Evolutionary conservation across 345 rosid genomes (phyloP).

Genomic region (Luvunga scandens): DNA sequence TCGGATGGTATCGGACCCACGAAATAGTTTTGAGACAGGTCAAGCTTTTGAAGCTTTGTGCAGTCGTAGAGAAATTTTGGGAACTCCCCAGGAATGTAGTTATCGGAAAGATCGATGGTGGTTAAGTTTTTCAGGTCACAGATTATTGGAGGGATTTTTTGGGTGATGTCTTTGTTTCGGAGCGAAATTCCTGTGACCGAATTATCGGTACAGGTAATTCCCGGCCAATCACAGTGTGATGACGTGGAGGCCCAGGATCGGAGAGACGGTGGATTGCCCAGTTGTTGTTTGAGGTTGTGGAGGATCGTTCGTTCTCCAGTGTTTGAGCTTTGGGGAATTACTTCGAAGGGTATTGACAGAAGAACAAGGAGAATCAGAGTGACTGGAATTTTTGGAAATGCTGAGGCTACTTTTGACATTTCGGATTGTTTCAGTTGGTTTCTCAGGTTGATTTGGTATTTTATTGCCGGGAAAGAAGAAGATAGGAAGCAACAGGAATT

Average conservation of each 20-base stretch:
- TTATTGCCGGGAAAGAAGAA: neutral
- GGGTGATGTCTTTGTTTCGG: constrained; percentile 29
- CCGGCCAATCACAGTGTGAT: constrained; percentile 66
- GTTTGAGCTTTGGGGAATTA: constrained; percentile 39
- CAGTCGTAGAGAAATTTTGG: constrained; percentile 63
- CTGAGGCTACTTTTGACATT: constrained; percentile 39
- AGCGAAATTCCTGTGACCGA: constrained; percentile 49
- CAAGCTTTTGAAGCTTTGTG: constrained; percentile 46
- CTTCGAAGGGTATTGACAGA: constrained; percentile 32
- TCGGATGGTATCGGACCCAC: constrained; percentile 68
- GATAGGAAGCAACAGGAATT: neutral
- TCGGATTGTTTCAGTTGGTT: neutral
- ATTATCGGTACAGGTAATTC: constrained; percentile 41
- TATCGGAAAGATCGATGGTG: constrained; percentile 36
- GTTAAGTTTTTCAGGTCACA: constrained; percentile 66
- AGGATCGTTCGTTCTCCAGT: constrained; percentile 46
- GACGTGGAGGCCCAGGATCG: constrained; percentile 58
- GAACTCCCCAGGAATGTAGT: constrained; percentile 58
- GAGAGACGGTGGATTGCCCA: constrained; percentile 59
- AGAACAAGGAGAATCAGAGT: constrained; percentile 32
- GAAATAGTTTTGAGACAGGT: constrained; percentile 66
- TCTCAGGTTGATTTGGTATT: neutral
- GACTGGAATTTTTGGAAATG: neutral
- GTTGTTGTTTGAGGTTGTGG: constrained; percentile 44
- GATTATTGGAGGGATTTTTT: constrained; percentile 46